These are phyloP conservation scores for Phytophthora citricola DNA, from an alignment of 352 stramenopile genomes.

Conservation along the genomic window DNA sequence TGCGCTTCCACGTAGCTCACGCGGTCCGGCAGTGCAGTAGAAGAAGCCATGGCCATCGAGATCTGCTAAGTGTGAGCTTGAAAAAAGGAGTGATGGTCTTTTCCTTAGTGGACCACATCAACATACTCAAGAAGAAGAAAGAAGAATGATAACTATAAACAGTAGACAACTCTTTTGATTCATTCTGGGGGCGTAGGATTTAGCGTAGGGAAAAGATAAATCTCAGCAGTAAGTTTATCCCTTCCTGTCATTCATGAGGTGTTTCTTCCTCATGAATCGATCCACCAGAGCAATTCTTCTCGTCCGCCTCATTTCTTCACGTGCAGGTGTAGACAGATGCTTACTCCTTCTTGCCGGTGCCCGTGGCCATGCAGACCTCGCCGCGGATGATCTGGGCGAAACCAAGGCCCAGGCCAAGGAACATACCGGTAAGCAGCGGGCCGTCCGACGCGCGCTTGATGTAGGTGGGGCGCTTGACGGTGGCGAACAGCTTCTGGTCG, in stretches of 20 bases:
- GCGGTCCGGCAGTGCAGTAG: conserved; percentile 18
- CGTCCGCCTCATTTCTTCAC: background rate
- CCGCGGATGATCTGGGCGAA: conserved; percentile 67
- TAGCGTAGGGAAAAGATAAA: background rate
- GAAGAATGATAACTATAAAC: background rate
- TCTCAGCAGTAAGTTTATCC: no score
- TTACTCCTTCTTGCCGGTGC: conserved; percentile 79
- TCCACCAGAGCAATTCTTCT: no score
- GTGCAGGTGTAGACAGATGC: background rate
- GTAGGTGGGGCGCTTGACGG: conserved; percentile 68
- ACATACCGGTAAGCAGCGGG: conserved; percentile 43
- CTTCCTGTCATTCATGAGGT: no score
- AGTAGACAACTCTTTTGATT: conserved; percentile 5
- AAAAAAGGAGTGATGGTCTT: conserved; percentile 6
- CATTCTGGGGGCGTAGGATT: conserved; percentile 16
- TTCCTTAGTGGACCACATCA: background rate
- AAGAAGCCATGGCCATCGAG: conserved; percentile 12
- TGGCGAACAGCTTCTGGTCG: conserved; percentile 77
- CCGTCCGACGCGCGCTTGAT: conserved; percentile 70
- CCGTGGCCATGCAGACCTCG: conserved; percentile 77
- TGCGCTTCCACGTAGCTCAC: conserved; percentile 44
- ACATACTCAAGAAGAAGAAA: background rate
- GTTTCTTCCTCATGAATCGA: no score
- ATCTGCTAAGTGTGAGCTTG: no score
- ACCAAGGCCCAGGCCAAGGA: conserved; percentile 55